Conservation (phyloP, 1,284 basidiomycete species). For the Heliocybe sulcata region DNA sequence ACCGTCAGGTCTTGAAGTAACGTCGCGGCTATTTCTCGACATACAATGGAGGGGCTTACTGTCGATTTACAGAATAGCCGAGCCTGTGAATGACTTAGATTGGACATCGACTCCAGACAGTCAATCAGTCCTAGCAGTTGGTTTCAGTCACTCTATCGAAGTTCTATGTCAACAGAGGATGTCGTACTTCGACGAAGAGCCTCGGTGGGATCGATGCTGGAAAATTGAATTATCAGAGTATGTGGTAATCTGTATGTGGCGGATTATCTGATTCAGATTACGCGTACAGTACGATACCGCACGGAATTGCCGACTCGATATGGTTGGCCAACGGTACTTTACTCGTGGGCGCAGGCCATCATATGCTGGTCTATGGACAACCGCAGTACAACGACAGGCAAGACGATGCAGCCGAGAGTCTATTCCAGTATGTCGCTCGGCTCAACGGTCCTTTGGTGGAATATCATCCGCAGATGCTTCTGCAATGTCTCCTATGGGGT, state of each 20-base stretch:
- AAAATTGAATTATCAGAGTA: constrained; percentile 67
- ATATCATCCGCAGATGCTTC: constrained; percentile 86
- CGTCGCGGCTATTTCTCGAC: constrained; percentile 6
- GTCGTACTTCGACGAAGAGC: constrained; percentile 80
- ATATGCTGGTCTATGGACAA: constrained; percentile 69
- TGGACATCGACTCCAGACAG: constrained; percentile 88
- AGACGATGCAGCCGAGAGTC: constrained; percentile 22
- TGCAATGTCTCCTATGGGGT: constrained; percentile 93
- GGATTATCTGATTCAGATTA: too few species aligned
- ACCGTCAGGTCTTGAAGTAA: constrained; percentile 54
- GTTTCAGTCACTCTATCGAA: constrained; percentile 70
- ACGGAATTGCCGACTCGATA: constrained; percentile 78
- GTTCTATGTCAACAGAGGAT: constrained; percentile 85
- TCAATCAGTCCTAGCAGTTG: constrained; percentile 85
- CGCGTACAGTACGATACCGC: constrained; percentile 71
- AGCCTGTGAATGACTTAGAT: constrained; percentile 74
- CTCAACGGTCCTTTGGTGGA: constrained; percentile 82
- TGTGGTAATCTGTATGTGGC: too few species aligned
- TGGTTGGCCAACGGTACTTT: constrained; percentile 81
- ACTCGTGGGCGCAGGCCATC: constrained; percentile 69
- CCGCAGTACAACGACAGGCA: constrained; percentile 13
- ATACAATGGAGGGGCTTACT: neutral
- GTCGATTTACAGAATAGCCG: constrained; percentile 25
- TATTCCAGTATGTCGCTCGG: constrained; percentile 78
- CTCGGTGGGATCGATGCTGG: constrained; percentile 74